Evolutionary conservation across 2,329 filamentous ascomycete genomes (phyloP), one percentile per base, ranked within the genome.

Genomic region (Trichoderma cornu-damae): DNA sequence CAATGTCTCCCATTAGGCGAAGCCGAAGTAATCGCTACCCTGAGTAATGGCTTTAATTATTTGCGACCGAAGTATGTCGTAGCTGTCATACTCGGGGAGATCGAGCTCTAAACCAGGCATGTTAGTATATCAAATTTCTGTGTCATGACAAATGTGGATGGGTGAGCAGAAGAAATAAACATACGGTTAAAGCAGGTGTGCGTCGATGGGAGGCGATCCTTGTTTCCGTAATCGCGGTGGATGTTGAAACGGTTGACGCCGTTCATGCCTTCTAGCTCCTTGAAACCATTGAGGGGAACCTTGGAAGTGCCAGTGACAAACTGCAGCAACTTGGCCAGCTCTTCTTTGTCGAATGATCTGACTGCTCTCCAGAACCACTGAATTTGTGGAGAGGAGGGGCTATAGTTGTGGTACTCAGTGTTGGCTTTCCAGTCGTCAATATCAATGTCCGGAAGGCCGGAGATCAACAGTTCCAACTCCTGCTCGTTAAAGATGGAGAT

Each of bases 341-440:
- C 95, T 76, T 99, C 95, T 76, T 97, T 97, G 77, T 97, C 95
- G 69, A 96, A 99, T 4, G 92, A 96, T 66, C 94, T 87, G 42
- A 99, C 85, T 24, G 94, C 94, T 67, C 95, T 88, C 94, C 94
- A 99, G 84, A 99, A 99, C 94, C 94, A 99, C 72, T 97, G 92
- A 59, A 99, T 96, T 71, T 99, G 95, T 43, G 90, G 89, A 3
- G 94, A 96, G 0, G 92, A 93, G 30, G 90, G 87, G 4, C 85
- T 90, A 76, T 99, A 99, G 73, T 97, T 97, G 74, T 97, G 93
- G 67, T 99, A 97, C 70, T 99, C 95, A 2, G 93, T 96, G 74
- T 96, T 96, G 75, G 89, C 91, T 82, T 96, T 96, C 94, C 94
- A 99, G 75, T 99, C 94, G 68, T 99, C 94, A 38, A 97, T 85